Percentiles rank a stretch among this genome's conserved stretches.
Evolutionary conservation across 169 alveolate genomes (phyloP).

Genomic region (Hepatocystis sp.): DNA sequence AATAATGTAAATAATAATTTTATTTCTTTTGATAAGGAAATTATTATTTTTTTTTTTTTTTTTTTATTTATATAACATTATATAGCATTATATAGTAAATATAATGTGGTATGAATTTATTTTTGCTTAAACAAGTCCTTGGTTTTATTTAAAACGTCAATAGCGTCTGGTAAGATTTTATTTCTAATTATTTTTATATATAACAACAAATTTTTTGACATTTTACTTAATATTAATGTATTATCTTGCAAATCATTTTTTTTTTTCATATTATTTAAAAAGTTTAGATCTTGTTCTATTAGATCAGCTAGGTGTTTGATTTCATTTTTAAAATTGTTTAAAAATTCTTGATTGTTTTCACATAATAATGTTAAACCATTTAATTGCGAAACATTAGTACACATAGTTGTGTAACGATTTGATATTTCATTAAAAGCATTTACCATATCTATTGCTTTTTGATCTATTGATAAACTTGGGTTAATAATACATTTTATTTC

Average conservation of each 20-base stretch:
- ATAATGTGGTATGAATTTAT: background rate
- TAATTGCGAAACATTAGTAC: conserved; percentile 58
- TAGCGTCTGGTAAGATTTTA: conserved; percentile 35
- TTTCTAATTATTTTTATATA: conserved; percentile 56
- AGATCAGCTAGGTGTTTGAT: conserved; percentile 17
- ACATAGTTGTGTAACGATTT: conserved; percentile 38
- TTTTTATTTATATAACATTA: too few species aligned
- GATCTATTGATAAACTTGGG: conserved; percentile 58
- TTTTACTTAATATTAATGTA: conserved; percentile 36
- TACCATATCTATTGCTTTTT: conserved; percentile 45
- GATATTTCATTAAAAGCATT: conserved; percentile 55
- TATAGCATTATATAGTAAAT: too few species aligned
- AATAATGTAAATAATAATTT: too few species aligned
- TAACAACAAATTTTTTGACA: conserved; percentile 35
- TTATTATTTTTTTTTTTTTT: too few species aligned
- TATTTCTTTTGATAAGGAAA: too few species aligned
- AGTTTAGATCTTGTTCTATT: conserved; percentile 36
- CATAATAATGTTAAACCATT: conserved; percentile 57
- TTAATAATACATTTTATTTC: conserved; percentile 64
- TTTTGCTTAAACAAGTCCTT: conserved; percentile 30
- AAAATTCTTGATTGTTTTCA: conserved; percentile 63
- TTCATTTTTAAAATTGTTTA: conserved; percentile 44
- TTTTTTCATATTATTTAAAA: conserved; percentile 47
- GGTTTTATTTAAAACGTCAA: conserved; percentile 39
- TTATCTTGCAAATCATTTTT: conserved; percentile 28